Percentiles rank a stretch among this genome's conserved stretches.
Evolutionary conservation across 2,329 filamentous ascomycete genomes (phyloP).

Genomic region (Monosporascus sp.): DNA sequence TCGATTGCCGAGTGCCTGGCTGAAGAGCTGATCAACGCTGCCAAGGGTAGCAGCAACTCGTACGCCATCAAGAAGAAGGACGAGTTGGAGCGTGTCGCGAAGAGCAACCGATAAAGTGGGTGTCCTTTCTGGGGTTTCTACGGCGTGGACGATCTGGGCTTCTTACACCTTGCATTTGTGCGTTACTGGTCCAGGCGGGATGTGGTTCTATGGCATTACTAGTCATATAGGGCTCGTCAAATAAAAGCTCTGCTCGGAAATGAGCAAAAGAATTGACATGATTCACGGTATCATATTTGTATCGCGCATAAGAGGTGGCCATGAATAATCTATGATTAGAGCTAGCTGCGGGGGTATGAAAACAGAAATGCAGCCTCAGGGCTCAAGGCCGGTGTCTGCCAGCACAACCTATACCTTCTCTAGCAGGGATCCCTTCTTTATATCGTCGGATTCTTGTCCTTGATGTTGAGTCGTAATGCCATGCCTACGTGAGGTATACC

Average conservation of each 20-base stretch:
- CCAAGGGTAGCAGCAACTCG: conserved; percentile 99
- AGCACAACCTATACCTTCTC: neutral
- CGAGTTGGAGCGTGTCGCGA: conserved; percentile 99
- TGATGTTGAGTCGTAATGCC: conserved; percentile 51
- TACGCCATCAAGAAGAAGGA: conserved; percentile 99
- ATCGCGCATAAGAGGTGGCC: neutral
- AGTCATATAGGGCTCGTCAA: conserved; percentile 37
- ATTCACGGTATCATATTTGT: neutral
- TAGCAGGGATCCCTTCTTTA: conserved; percentile 1
- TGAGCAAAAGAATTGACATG: conserved; percentile 33
- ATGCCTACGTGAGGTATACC: conserved; percentile 83
- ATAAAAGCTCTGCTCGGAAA: conserved; percentile 32
- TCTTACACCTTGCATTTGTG: conserved; percentile 39
- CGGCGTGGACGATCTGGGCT: conserved; percentile 36
- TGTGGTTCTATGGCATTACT: conserved; percentile 37
- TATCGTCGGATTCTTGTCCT: conserved; percentile 9
- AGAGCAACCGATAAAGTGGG: conserved; percentile 95
- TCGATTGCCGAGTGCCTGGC: conserved; percentile 98
- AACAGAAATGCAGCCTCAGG: neutral
- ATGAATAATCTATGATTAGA: neutral
- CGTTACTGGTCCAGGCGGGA: conserved; percentile 38
- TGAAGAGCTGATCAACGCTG: conserved; percentile 99
- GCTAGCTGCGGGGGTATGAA: neutral
- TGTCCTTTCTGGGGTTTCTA: conserved; percentile 32
- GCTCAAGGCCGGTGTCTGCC: neutral